Conservation (phyloP, 202 grass and related monocot genomes). For the Carex arenaria region DNA sequence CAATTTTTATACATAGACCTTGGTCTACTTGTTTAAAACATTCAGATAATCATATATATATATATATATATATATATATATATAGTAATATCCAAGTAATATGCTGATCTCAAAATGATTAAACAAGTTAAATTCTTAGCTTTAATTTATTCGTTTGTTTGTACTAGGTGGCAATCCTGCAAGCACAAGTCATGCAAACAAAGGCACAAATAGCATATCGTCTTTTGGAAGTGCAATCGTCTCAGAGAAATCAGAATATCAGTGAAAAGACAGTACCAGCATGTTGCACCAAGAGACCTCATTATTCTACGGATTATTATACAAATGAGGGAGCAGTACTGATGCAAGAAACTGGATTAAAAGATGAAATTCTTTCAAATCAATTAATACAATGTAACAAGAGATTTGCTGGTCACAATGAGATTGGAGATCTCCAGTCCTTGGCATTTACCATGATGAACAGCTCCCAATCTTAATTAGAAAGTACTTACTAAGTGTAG, state of each 20-base stretch:
- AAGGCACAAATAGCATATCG: constrained; percentile 64
- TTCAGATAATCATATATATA: neutral
- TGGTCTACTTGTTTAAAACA: neutral
- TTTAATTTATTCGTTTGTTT: neutral
- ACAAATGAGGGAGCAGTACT: neutral
- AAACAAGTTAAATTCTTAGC: neutral
- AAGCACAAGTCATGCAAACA: constrained; percentile 77
- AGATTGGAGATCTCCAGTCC: constrained; percentile 62
- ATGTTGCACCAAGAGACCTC: constrained; percentile 26
- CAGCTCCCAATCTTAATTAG: constrained; percentile 45
- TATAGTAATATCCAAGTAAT: neutral
- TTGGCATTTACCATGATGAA: constrained; percentile 68
- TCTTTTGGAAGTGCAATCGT: constrained; percentile 32
- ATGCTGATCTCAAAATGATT: constrained; percentile 7
- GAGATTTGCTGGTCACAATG: constrained; percentile 28
- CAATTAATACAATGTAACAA: constrained; percentile 47
- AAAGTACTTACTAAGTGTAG: neutral
- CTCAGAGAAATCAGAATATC: constrained; percentile 43
- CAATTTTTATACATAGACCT: neutral
- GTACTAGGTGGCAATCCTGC: constrained; percentile 62
- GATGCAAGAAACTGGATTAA: constrained; percentile 43
- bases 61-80: neutral
- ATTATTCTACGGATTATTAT: constrained; percentile 24
- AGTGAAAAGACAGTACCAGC: constrained; percentile 26
- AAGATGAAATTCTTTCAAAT: constrained; percentile 35